Base-by-base conservation (phyloP, 192 early-diverging fungal genomes). In the Entomortierella parvispora region DNA sequence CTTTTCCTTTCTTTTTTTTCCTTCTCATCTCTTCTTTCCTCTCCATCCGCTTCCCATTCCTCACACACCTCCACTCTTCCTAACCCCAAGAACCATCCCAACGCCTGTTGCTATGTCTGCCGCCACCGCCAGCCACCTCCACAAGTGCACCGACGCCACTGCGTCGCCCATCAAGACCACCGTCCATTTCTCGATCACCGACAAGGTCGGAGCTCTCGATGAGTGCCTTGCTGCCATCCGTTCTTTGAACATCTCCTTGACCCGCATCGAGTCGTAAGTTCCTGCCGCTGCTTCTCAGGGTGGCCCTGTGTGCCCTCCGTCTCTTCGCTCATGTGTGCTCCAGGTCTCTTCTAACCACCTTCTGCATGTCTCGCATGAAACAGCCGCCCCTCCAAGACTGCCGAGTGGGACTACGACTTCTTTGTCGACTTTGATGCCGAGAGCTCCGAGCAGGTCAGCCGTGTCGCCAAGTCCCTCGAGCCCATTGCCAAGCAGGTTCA, bases 391-490 rank as follows among this genome's bases (percentile, higher is more conserved):
- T 90, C 89, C 81, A 89, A 86, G 69, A 91, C 90, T 6, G 81
- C 82, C 34, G 90, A 90, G 25, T 92, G 90, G 49, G 85, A 92
- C 48, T 99, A 99, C 76, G 94, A 99, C 75, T 96, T 99, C 82
- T 97, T 91, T 80, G 88, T 99, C 46, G 97, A 98, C 76, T 95
- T 98, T 56, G 83, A 89, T 47, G 91, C 94, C 2, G 59, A 68
- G 34, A 75, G 81, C 78, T 77, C 81, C 59, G 81, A 85, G 37
- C 85, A 93, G 49, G 86, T 96, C 32, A 59, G 82, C 31, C 45
- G 70, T 18, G 89, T 91, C 2, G 81, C 91, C 28, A 83, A 88
- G 47, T 82, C 83, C 23, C 82, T 98, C 56, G 84, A 87, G 62
- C 69, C 78, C 18, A 66, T 93, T 49, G 90, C 91, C 45, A 87